These are phyloP conservation scores for Pseudogymnoascus sp. DNA, from an alignment of 2,329 filamentous ascomycete genomes.

Conservation along the genomic window DNA sequence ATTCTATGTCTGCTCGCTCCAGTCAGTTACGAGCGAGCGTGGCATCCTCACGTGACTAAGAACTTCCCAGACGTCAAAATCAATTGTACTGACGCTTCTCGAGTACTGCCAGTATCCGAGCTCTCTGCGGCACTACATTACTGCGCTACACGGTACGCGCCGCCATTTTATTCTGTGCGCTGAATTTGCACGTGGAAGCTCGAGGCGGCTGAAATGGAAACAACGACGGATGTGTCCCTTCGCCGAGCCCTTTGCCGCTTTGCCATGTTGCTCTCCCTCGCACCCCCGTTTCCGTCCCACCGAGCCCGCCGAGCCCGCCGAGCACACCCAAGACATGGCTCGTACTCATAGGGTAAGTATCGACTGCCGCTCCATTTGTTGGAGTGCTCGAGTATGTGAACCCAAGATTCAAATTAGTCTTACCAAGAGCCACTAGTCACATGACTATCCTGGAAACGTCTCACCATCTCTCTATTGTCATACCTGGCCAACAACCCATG, in stretches of 20 bases:
- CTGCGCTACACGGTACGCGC: neutral
- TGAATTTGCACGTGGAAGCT: neutral
- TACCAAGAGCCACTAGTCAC: neutral
- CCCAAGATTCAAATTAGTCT: neutral
- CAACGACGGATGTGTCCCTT: neutral
- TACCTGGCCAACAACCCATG: neutral
- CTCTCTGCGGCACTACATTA: neutral
- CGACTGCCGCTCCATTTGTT: neutral
- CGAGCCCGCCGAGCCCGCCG: neutral
- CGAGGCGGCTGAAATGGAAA: neutral
- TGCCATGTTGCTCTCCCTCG: conserved; percentile 4
- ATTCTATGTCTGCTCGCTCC: neutral
- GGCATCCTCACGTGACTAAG: neutral
- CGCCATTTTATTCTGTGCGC: neutral
- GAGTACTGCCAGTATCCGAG: neutral
- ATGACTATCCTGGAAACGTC: conserved; percentile 8
- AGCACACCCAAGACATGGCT: neutral
- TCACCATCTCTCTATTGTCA: neutral
- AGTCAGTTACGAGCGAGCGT: neutral
- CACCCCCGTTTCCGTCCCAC: conserved; percentile 4
- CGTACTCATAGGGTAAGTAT: neutral
- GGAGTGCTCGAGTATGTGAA: neutral
- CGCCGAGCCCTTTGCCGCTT: neutral
- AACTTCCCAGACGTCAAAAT: neutral
- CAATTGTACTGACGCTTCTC: neutral